A percentile compares a stretch with the other conserved stretches of the same genome.
Evolutionary conservation across 306 rosid genomes (phyloP).

Genomic region (Trichosanthes truncata): DNA sequence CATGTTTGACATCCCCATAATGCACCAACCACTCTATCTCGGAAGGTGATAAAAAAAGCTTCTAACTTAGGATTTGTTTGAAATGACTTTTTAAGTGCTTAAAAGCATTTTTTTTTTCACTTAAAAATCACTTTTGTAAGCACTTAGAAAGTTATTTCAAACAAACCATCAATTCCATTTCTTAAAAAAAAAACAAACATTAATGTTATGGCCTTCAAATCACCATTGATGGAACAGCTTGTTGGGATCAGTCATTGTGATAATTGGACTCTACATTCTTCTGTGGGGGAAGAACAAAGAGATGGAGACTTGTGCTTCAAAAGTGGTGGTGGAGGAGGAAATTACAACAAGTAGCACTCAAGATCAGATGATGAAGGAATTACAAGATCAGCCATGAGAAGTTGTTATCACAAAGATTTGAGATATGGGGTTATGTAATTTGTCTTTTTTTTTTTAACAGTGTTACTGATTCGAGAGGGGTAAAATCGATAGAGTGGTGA

Average conservation of each 20-base stretch:
- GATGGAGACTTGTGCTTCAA: conserved; percentile 30
- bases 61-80: neutral
- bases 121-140: too few relatives aligned
- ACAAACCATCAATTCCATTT: too few relatives aligned
- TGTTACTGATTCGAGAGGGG: neutral
- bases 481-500: neutral
- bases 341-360: conserved; percentile 15
- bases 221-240: conserved; percentile 26
- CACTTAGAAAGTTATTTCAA: too few relatives aligned
- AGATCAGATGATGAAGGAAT: neutral
- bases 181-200: too few relatives aligned
- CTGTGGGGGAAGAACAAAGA: conserved; percentile 90
- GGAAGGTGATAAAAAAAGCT: conserved; percentile 42
- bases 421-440: neutral
- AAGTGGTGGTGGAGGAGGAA: conserved; percentile 44
- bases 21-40: conserved; percentile 64
- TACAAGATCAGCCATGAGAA: neutral
- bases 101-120: too few relatives aligned
- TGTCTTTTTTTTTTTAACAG: neutral
- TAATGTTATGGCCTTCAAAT: neutral
- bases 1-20: conserved; percentile 60
- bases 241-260: conserved; percentile 68
- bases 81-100: too few relatives aligned
- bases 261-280: conserved; percentile 67
- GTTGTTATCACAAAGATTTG: neutral